Evolutionary conservation across 306 rosid genomes (phyloP).

Genomic region (Vigna nakashimae): DNA sequence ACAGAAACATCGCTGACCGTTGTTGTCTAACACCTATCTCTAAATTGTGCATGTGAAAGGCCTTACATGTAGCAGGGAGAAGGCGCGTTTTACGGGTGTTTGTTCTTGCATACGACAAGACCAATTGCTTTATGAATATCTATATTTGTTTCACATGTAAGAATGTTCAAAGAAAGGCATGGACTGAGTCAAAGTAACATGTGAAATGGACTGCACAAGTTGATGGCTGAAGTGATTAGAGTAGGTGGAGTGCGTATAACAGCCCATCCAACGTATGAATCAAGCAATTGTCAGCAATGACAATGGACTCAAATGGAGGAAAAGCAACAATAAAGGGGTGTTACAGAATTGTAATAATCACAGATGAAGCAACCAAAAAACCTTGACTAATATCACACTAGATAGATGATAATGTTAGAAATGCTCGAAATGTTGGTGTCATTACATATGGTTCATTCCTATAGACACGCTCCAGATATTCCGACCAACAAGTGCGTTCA

Average conservation of each 20-base stretch:
- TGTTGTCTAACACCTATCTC: conserved; percentile 13
- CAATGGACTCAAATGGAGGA: too few species aligned
- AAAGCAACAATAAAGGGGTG: not conserved
- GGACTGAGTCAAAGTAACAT: not conserved
- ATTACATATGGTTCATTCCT: not conserved
- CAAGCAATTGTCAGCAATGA: conserved; percentile 12
- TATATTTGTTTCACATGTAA: not conserved
- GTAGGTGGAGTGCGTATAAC: not conserved
- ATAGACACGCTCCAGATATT: conserved; percentile 25
- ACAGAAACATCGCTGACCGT: conserved; percentile 14
- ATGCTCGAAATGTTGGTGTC: not conserved
- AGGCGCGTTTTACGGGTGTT: not conserved
- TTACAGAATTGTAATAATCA: not conserved
- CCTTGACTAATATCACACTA: not conserved
- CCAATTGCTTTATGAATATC: not conserved
- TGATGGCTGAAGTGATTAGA: not conserved
- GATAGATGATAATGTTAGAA: not conserved
- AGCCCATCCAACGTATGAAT: conserved; percentile 1
- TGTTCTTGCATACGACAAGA: conserved; percentile 9
- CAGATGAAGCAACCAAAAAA: not conserved
- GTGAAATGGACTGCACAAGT: not conserved
- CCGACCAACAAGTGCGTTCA: conserved; percentile 30
- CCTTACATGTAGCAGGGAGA: not conserved
- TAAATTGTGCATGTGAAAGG: not conserved
- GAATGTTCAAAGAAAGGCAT: not conserved